Conservation (phyloP, 768 basidiomycete genomes). For the Leccinum subtestaceum region DNA sequence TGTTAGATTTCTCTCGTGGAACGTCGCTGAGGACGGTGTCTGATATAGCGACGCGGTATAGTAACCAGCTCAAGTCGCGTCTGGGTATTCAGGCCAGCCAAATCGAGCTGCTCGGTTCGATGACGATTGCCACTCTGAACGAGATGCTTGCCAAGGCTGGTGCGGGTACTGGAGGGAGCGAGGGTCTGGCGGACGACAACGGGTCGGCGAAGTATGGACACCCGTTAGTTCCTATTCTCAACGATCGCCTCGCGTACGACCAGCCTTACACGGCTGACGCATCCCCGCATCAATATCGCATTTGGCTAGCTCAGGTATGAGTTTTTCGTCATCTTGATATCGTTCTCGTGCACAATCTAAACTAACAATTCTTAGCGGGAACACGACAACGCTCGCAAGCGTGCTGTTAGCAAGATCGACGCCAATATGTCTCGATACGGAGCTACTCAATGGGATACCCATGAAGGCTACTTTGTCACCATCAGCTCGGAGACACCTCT, state of each 20-base stretch:
- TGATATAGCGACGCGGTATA: constrained; percentile 29
- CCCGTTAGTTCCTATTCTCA: constrained; percentile 28
- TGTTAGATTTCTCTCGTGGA: too few relatives aligned
- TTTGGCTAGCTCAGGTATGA: constrained; percentile 32
- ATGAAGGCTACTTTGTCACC: constrained; percentile 25
- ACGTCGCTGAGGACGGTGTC: background rate
- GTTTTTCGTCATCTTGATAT: too few relatives aligned
- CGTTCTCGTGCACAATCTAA: too few relatives aligned
- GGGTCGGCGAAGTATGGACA: constrained; percentile 29
- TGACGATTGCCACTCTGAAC: constrained; percentile 25
- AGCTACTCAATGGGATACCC: constrained; percentile 34
- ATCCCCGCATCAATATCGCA: constrained; percentile 27
- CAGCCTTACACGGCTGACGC: constrained; percentile 31
- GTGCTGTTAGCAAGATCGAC: constrained; percentile 28
- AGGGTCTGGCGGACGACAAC: constrained; percentile 17
- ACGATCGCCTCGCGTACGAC: constrained; percentile 32
- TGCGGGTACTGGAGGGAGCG: constrained; percentile 2
- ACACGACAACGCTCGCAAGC: constrained; percentile 29
- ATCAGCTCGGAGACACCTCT: constrained; percentile 23
- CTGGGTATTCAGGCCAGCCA: constrained; percentile 28
- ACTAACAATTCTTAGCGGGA: constrained; percentile 16
- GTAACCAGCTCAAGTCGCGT: constrained; percentile 27
- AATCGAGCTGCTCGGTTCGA: constrained; percentile 24
- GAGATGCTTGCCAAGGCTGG: constrained; percentile 24
- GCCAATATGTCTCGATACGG: constrained; percentile 32